Percentiles rank a stretch among this genome's conserved stretches.
Conservation (phyloP, 306 rosid species). For the Abrus precatorius region DNA sequence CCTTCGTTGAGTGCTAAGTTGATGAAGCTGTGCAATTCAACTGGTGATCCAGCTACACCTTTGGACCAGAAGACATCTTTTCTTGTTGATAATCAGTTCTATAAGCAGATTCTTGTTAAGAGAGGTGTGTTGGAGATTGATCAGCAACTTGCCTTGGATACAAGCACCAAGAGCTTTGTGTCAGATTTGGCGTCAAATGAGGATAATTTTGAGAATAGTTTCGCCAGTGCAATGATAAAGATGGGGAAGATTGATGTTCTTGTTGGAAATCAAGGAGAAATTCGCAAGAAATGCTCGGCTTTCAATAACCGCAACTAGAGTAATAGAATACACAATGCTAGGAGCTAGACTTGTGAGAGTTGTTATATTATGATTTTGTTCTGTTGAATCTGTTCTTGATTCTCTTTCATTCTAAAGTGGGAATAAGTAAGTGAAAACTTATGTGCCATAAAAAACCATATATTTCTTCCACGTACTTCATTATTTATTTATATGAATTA, state of each 20-base stretch:
- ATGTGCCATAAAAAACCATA: no score
- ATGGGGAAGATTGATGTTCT: constrained; percentile 54
- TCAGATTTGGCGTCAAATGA: constrained; percentile 47
- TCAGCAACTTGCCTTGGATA: constrained; percentile 59
- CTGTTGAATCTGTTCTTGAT: neutral
- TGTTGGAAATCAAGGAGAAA: constrained; percentile 56
- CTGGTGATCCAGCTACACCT: neutral
- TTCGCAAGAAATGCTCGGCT: constrained; percentile 59
- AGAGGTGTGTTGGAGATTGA: constrained; percentile 61
- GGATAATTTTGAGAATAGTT: constrained; percentile 45
- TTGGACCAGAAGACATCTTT: constrained; percentile 60
- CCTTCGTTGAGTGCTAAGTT: constrained; percentile 50
- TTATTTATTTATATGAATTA: no score
- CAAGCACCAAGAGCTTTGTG: constrained; percentile 44
- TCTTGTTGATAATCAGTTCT: constrained; percentile 56
- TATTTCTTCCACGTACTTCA: no score
- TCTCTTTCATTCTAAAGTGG: no score
- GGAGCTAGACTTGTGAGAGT: neutral
- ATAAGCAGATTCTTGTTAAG: constrained; percentile 51
- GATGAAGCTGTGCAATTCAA: constrained; percentile 30
- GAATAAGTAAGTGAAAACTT: no score
- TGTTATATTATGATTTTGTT: neutral
- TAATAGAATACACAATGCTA: neutral
- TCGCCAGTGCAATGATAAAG: constrained; percentile 58
- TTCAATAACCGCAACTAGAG: constrained; percentile 43